These are phyloP conservation scores for Yarrowia sp. DNA, from an alignment of 805 yeast genomes.

Conservation along the genomic window DNA sequence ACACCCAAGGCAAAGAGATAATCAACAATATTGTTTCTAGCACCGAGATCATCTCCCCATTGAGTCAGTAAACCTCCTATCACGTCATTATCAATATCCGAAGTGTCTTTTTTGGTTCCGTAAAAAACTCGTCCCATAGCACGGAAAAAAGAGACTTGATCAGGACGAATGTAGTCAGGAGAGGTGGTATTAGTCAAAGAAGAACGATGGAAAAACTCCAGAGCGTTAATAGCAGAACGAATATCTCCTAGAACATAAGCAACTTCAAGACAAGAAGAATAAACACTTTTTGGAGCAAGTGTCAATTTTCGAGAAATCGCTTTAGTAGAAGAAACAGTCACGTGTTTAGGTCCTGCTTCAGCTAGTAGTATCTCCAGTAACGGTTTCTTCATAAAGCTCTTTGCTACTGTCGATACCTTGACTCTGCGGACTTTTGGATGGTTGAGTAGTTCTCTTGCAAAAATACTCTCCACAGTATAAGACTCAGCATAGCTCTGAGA, in stretches of 20 bases:
- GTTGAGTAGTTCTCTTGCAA: not conserved
- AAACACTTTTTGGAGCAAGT: not conserved
- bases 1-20: conserved; percentile 6
- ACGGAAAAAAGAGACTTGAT: not conserved
- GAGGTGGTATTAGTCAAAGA: not conserved
- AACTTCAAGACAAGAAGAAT: not conserved
- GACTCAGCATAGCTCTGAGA: conserved; percentile 7
- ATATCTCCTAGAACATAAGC: conserved; percentile 12
- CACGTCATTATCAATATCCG: not conserved
- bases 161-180: not conserved
- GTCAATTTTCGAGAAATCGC: not conserved
- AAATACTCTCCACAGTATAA: conserved; percentile 14
- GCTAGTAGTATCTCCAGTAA: not conserved
- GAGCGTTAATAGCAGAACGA: conserved; percentile 2
- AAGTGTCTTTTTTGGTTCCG: conserved; percentile 15
- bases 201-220: conserved; percentile 9
- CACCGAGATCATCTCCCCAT: conserved; percentile 20
- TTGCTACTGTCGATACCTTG: not conserved
- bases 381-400: not conserved
- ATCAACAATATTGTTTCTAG: not conserved
- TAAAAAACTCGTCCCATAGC: conserved; percentile 22
- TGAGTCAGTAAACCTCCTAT: not conserved
- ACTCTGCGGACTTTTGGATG: not conserved
- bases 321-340: not conserved
- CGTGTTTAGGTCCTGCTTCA: conserved; percentile 7